These are phyloP conservation scores for Diaporthe sp. DNA, from an alignment of 2,329 filamentous ascomycete genomes.

Conservation along the genomic window DNA sequence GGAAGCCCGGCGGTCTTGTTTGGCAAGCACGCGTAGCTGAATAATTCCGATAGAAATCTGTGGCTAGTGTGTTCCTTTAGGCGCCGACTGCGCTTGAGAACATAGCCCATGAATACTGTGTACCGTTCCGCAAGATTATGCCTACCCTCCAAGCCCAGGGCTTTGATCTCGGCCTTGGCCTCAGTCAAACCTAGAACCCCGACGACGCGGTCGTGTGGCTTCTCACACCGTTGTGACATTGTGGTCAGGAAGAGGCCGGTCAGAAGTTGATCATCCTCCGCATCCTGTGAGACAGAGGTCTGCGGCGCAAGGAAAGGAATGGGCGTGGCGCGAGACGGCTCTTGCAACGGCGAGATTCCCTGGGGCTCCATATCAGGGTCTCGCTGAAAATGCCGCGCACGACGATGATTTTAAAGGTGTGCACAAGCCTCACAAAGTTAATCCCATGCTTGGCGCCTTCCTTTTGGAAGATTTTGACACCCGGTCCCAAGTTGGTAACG, in stretches of 20 bases:
- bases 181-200: background rate
- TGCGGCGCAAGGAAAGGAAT: background rate
- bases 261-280: background rate
- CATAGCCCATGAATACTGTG: background rate
- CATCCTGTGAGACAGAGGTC: too few species aligned
- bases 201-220: background rate
- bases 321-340: too few species aligned
- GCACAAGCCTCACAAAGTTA: background rate
- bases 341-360: background rate
- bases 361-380: background rate
- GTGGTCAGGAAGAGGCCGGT: background rate
- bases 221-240: background rate
- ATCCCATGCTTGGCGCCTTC: background rate
- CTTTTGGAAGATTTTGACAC: background rate
- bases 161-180: background rate
- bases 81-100: background rate
- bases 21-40: background rate
- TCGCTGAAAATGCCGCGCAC: background rate
- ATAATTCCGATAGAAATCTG: background rate
- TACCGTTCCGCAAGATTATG: background rate
- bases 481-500: background rate
- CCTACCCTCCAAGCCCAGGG: background rate
- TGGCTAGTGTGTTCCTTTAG: background rate
- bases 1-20: background rate
- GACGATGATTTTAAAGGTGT: background rate